phyloP scores from a whole-genome alignment of 176 grass and related monocot species.

The Lolium multiflorum region DNA sequence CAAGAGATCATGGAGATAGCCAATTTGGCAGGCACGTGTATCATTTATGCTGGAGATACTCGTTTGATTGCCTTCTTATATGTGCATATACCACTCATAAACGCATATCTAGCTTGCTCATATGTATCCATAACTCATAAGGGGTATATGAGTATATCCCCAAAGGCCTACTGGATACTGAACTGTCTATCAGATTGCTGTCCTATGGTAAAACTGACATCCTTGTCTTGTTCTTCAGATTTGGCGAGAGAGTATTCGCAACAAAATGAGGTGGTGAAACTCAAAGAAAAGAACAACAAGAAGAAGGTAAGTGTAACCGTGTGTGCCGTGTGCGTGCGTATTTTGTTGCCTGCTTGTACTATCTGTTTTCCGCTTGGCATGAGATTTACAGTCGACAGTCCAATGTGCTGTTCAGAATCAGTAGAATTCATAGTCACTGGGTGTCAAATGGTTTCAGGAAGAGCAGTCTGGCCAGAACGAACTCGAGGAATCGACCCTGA shows the following conservation, averaged over 20 bases:
- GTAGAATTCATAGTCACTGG: background rate
- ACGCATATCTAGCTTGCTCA: background rate
- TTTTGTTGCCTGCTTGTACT: background rate
- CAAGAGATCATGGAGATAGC: no score
- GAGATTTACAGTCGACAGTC: constrained; percentile 2
- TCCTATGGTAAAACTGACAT: no score
- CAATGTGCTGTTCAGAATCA: background rate
- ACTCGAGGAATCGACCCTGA: constrained; percentile 79
- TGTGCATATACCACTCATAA: background rate
- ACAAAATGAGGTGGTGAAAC: no score
- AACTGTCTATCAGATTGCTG: no score
- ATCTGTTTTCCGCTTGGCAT: constrained; percentile 5
- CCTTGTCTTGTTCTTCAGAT: no score
- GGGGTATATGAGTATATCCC: background rate
- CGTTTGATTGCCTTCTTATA: background rate
- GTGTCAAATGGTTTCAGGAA: constrained; percentile 52
- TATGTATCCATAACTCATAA: background rate
- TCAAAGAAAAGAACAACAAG: no score
- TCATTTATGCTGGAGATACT: background rate
- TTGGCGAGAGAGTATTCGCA: no score
- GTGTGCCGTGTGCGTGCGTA: no score
- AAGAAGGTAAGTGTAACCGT: no score
- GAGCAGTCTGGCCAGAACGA: constrained; percentile 70
- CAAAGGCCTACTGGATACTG: background rate
- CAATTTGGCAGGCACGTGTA: background rate